A percentile compares a stretch with the other conserved stretches of the same genome.
Evolutionary conservation across 306 rosid species (phyloP).

Genomic region (Vicia sativa): DNA sequence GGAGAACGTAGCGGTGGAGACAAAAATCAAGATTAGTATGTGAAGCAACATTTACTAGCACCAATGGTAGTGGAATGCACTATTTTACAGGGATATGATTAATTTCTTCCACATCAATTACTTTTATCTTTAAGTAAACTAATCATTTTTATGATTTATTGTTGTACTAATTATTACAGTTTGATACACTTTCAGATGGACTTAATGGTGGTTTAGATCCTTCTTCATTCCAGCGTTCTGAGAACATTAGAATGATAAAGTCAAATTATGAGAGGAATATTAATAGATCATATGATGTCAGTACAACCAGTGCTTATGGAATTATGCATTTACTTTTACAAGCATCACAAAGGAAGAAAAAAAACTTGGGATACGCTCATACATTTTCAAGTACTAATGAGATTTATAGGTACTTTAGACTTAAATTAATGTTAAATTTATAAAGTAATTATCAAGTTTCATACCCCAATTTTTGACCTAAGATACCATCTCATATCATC

Average conservation of each 20-base stretch:
- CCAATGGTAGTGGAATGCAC: slow-evolving; percentile 41
- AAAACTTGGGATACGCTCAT: slow-evolving; percentile 1
- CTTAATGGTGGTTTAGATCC: slow-evolving; percentile 84
- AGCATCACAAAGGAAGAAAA: slow-evolving; percentile 2
- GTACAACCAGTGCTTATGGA: slow-evolving; percentile 23
- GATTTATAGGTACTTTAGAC: slow-evolving; percentile 4
- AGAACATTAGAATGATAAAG: slow-evolving; percentile 56
- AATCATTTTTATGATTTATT: slow-evolving; percentile 13
- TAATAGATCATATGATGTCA: slow-evolving; percentile 30
- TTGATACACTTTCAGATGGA: slow-evolving; percentile 78
- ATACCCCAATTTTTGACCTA: too few relatives aligned
- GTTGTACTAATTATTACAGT: slow-evolving; percentile 48
- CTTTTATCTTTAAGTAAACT: not conserved
- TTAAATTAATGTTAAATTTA: not conserved
- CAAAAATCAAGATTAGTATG: too few relatives aligned
- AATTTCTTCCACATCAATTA: slow-evolving; percentile 6
- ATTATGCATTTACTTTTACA: slow-evolving; percentile 12
- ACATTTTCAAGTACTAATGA: slow-evolving; percentile 1
- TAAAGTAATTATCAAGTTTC: too few relatives aligned
- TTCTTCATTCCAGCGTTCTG: slow-evolving; percentile 92
- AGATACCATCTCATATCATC: too few relatives aligned
- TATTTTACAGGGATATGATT: slow-evolving; percentile 71
- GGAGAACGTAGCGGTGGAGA: too few relatives aligned
- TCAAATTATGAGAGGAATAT: slow-evolving; percentile 43
- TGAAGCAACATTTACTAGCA: too few relatives aligned